Percentiles rank a stretch among this genome's conserved stretches.
These are phyloP conservation scores for Pinus albicaulis DNA, from an alignment of 75 land plant genomes.

Conservation along the genomic window DNA sequence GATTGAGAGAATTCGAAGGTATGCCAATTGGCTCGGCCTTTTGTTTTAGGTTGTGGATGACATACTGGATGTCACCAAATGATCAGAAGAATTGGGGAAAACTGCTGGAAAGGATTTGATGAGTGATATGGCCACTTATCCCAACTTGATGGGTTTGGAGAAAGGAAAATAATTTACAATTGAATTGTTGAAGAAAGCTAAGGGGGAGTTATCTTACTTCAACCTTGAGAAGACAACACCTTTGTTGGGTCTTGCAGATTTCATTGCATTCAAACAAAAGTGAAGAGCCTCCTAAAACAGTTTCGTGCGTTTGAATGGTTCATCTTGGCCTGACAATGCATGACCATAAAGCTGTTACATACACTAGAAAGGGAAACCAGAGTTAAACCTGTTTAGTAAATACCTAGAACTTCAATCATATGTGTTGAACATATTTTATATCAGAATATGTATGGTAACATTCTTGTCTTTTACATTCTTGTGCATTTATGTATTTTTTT, in stretches of 20 bases:
- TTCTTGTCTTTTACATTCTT: too few species aligned
- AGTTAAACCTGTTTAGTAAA: too few species aligned
- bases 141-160: constrained; percentile 77
- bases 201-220: constrained; percentile 50
- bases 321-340: too few species aligned
- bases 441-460: too few species aligned
- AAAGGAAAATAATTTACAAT: constrained; percentile 64
- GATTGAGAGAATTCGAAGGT: too few species aligned
- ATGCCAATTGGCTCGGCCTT: constrained; percentile 58
- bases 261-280: constrained; percentile 55
- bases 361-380: too few species aligned
- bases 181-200: constrained; percentile 54
- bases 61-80: constrained; percentile 69
- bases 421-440: too few species aligned
- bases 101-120: constrained; percentile 72
- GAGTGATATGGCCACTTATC: constrained; percentile 46
- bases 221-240: constrained; percentile 68
- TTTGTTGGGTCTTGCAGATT: constrained; percentile 70
- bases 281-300: too few species aligned
- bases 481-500: too few species aligned
- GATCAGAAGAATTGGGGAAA: constrained; percentile 41
- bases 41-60: constrained; percentile 91
- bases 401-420: too few species aligned
- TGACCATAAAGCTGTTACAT: too few species aligned
- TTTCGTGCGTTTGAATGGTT: too few species aligned